Evolutionary conservation across 768 basidiomycete species (phyloP), one percentile per base, ranked within the genome.

Genomic region (Kwoniella sp.): DNA sequence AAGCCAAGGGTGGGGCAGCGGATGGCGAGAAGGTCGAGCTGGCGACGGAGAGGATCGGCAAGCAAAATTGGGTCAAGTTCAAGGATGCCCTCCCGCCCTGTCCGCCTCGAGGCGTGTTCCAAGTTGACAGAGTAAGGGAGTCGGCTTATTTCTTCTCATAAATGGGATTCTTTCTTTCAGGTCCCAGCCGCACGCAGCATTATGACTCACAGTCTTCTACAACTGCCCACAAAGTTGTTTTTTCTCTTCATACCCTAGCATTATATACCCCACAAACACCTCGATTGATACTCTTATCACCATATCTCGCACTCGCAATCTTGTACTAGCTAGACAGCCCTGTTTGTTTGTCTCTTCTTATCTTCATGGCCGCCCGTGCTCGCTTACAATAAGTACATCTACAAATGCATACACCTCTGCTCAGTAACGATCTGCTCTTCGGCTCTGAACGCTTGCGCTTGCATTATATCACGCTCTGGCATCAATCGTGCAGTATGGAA

Each of bases 121-220:
- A 91, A 69, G 92, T 98, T 67, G 84, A 86, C 73, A 84, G 84
- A 66, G 93, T 97, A 82, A 89, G 89, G 78, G 81, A 87, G 63
- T 91, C 90, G 48, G 84, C 85, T 38, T 98, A 97, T 82, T 98
- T 98, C 86, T 98, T 97, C 85, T 94, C 93, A 48, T 96, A 86
- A 53, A 11, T 47, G 5, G 29, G 29, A 28, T 26, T 26, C 34
- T 20, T 9, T 48, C 29, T 29, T 9, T n/a, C 34, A 9, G 15
- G 9, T 9, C 4, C 41, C 4, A 45, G 20, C 45, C 41, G 4
- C 57, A 58, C 26, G 9, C 22, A 4, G 4, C 31, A 56, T 56
- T 8, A 28, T 8, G n/a, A n/a, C n/a, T n/a, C n/a, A n/a, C n/a
- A n/a, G n/a, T n/a, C n/a, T n/a, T n/a, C n/a, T n/a, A n/a, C n/a